These are phyloP conservation scores for Tillandsia fasciculata DNA, from an alignment of 176 grass and related monocot species.

Conservation along the genomic window DNA sequence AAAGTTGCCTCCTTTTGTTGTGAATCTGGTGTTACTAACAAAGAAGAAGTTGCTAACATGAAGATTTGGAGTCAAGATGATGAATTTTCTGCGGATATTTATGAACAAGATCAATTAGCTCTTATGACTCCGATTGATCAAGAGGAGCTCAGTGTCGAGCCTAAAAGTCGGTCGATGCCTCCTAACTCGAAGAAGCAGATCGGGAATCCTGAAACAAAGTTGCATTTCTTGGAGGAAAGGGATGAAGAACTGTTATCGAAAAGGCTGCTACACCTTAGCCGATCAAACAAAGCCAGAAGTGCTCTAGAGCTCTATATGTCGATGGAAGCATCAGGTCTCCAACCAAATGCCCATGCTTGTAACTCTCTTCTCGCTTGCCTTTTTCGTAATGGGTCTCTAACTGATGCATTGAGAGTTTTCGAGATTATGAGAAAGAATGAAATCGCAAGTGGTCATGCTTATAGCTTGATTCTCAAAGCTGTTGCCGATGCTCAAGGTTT, in stretches of 20 bases:
- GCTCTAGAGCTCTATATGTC: slow-evolving; percentile 68
- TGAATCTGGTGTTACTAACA: slow-evolving; percentile 30
- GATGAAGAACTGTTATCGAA: slow-evolving; percentile 54
- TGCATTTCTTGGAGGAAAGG: slow-evolving; percentile 87
- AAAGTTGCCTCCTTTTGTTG: slow-evolving; percentile 27
- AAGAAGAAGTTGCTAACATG: slow-evolving; percentile 21
- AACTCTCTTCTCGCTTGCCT: slow-evolving; percentile 68
- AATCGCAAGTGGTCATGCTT: slow-evolving; percentile 51
- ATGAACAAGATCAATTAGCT: slow-evolving; percentile 13
- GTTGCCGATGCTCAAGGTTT: slow-evolving; percentile 40
- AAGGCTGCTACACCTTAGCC: slow-evolving; percentile 59
- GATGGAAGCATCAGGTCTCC: slow-evolving; percentile 56
- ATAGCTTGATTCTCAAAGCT: slow-evolving; percentile 70
- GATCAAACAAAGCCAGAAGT: slow-evolving; percentile 73
- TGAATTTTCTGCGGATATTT: slow-evolving; percentile 8
- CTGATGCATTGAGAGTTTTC: slow-evolving; percentile 49
- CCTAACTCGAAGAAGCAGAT: slow-evolving; percentile 15
- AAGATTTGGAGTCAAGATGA: slow-evolving; percentile 15
- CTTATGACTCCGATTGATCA: slow-evolving; percentile 16
- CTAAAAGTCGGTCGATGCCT: slow-evolving; percentile 1
- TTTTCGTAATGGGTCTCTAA: slow-evolving; percentile 25
- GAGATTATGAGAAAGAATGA: slow-evolving; percentile 45
- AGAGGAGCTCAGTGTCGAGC: slow-evolving; percentile 9
- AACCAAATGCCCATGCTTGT: slow-evolving; percentile 59
- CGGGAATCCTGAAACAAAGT: slow-evolving; percentile 20